phyloP scores from a whole-genome alignment of 2,329 filamentous ascomycete genomes.

The Gaeumannomyces tritici region DNA sequence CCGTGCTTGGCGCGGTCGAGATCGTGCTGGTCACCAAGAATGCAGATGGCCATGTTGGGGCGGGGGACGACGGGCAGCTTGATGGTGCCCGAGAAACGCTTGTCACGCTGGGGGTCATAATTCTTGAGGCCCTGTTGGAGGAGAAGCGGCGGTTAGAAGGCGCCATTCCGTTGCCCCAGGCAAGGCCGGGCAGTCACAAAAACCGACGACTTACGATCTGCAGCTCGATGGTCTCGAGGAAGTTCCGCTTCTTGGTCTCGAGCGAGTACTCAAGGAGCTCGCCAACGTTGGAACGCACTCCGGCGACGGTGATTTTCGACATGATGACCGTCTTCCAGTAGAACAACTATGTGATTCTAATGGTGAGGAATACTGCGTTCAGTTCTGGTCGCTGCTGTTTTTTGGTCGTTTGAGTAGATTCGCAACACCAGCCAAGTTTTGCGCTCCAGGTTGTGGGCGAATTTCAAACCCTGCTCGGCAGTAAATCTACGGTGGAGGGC shows the following conservation, averaged over 20 bases:
- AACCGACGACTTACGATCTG: conserved; percentile 11
- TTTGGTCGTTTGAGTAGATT: background rate
- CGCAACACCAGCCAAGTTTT: background rate
- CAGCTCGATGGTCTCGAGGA: conserved; percentile 80
- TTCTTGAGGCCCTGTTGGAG: conserved; percentile 78
- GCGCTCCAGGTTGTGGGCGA: background rate
- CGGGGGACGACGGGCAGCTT: conserved; percentile 86
- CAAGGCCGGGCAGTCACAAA: background rate
- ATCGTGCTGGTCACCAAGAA: conserved; percentile 77
- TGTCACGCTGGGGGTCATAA: conserved; percentile 99
- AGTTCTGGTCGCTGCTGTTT: background rate
- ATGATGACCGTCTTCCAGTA: conserved; percentile 67
- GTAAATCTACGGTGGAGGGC: background rate
- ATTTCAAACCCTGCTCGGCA: background rate
- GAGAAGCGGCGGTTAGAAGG: conserved; percentile 24
- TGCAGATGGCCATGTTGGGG: conserved; percentile 40
- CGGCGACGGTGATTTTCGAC: conserved; percentile 62
- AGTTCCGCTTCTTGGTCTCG: conserved; percentile 96
- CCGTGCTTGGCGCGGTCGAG: conserved; percentile 99
- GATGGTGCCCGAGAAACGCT: conserved; percentile 99
- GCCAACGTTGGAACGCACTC: conserved; percentile 91
- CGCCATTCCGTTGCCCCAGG: too few relatives aligned
- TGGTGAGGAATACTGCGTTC: conserved; percentile 17
- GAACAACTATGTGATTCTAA: conserved; percentile 12
- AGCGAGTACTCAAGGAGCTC: conserved; percentile 87